Evolutionary conservation across 805 yeast genomes (phyloP).

Genomic region (Komagataella kurtzmanii): DNA sequence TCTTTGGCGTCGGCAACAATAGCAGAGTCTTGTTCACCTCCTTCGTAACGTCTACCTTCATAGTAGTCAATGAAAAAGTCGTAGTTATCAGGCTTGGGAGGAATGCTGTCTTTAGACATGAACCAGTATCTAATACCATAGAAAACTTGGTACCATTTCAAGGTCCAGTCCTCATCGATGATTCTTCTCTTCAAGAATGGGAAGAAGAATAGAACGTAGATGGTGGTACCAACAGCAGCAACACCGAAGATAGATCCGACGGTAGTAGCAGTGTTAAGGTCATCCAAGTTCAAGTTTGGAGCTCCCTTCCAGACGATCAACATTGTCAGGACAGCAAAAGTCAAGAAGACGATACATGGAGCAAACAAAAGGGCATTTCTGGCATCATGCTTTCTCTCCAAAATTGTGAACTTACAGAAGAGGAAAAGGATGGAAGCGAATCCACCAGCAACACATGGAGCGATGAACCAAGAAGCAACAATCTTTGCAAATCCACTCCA

Average conservation of each 20-base stretch:
- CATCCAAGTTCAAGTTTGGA: slow-evolving; percentile 45
- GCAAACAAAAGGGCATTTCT: slow-evolving; percentile 43
- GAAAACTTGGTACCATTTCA: slow-evolving; percentile 39
- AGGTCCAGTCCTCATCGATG: slow-evolving; percentile 52
- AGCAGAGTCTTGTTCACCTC: background rate
- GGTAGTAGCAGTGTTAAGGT: slow-evolving; percentile 37
- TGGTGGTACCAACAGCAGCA: slow-evolving; percentile 38
- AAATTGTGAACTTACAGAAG: slow-evolving; percentile 43
- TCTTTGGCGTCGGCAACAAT: slow-evolving; percentile 7
- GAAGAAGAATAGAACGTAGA: slow-evolving; percentile 39
- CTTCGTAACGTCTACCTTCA: slow-evolving; percentile 36
- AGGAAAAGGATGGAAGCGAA: slow-evolving; percentile 48
- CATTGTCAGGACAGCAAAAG: slow-evolving; percentile 58
- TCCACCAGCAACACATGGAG: slow-evolving; percentile 56
- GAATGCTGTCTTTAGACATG: slow-evolving; percentile 41
- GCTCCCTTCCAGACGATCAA: slow-evolving; percentile 75
- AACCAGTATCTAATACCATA: slow-evolving; percentile 45
- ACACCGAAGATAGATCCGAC: slow-evolving; percentile 52
- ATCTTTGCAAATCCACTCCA: slow-evolving; percentile 65
- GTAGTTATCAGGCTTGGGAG: slow-evolving; percentile 54
- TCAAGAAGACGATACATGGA: slow-evolving; percentile 46
- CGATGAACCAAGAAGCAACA: slow-evolving; percentile 71
- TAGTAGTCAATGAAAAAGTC: slow-evolving; percentile 50
- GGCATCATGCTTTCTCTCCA: slow-evolving; percentile 43
- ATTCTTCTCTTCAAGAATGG: slow-evolving; percentile 54